Base-by-base conservation (phyloP, 2,329 filamentous ascomycete species). In the Fusarium siculi region DNA sequence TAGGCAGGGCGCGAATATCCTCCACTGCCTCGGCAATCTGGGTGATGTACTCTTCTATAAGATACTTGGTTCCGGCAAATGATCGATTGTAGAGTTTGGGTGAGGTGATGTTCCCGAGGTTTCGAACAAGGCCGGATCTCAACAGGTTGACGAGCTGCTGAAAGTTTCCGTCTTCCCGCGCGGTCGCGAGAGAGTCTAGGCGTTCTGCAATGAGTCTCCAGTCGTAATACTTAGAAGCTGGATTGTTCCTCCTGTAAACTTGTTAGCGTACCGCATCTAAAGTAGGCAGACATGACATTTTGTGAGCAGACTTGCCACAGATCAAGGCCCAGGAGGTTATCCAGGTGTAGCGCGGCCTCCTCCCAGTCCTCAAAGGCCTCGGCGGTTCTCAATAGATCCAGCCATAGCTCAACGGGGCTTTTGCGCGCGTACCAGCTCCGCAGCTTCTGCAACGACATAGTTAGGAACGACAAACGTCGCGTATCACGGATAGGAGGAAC, bases 1-100 rank as follows among this genome's bases (percentile, higher is more conserved):
- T 92, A 25, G 92, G 90, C 58, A 94, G 86, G 25, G 81, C 84
- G 34, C 91, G 91, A 42, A 98, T 91, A 78, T 95, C 92, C 68
- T 93, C 89, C 60, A 97, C 90, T 4, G 93, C 92, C 66, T 93
- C 89, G n/a, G 93, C 93, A 40, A 97, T 92, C 79, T 96, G 91
- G 2, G 92, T 91, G 70, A 97, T 92, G 79, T 98, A 98, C 81
- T 97, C 93, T 79, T 97, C 95, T 70, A 98, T 97, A 53, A 97
- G 84, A 59, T 93, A 89, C 80, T 98, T 98, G 2, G 95, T 97
- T 21, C 95, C 95, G 3, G 93, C 92, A 79, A 96, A 96, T 18
- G 94, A 93, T 65, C 92, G 89, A 77, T 95, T 95, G 84, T 95
- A 98, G 2, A 98, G 86, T 71, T 91, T 91, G 5, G 93, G 90